Base-by-base conservation (phyloP, 352 stramenopile genomes). In the Phytophthora pluvialis region DNA sequence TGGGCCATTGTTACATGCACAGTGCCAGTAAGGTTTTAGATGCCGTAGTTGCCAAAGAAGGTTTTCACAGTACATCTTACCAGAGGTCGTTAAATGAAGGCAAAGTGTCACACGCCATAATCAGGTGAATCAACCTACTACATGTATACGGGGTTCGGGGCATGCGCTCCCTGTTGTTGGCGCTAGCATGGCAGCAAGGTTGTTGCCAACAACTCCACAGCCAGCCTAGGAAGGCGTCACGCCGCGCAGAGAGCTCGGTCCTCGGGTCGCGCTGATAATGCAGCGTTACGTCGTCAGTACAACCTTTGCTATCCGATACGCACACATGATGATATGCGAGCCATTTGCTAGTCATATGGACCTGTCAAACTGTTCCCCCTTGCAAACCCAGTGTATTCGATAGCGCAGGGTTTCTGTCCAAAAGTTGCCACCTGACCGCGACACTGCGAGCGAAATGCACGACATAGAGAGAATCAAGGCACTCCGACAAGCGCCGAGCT, bases 361-460 rank as follows among this genome's bases (percentile, higher is more conserved):
- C 42, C 18, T 31, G 18, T 32, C 13, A 33, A 48, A 33, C n/a
- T 11, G 9, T 11, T 18, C 32, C 3, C n/a, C 39, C 26, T 51
- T 53, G 8, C 46, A 53, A 53, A 40, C 10, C 18, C 25, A 31
- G 16, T 32, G 16, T 40, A 43, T 56, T n/a, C n/a, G 16, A 54
- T 46, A 16, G 4, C 5, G 28, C 16, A 49, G 40, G n/a, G 54
- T 33, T 47, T 7, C 5, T 49, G 26, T 26, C 28, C 26, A 21
- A 51, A 7, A 33, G 33, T 5, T 32, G 16, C 59, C 59, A 67
- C 49, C 58, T n/a, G 29, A 26, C 42, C 46, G 47, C 43, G 44
- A 57, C 56, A 64, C 42, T 45, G n/a, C 47, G 44, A 57, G 44
- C 58, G 55, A 53, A 72, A 62, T 67, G 64, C 50, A 68, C 64